These are phyloP conservation scores for Pachyrhizus erosus DNA, from an alignment of 306 rosid species.

Conservation along the genomic window DNA sequence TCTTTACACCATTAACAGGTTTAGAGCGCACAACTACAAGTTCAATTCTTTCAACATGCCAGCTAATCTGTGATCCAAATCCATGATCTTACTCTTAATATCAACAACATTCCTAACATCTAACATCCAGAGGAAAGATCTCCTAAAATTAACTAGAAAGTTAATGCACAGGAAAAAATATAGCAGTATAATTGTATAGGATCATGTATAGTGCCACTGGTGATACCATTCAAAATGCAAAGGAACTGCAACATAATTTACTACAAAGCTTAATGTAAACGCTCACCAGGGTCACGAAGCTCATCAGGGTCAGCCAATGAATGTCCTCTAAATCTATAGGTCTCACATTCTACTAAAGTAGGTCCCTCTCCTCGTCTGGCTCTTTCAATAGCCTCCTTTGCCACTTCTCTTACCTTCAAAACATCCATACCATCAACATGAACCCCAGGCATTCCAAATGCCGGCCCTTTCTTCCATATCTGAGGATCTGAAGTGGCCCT, in stretches of 20 bases:
- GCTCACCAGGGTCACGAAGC: slow-evolving; percentile 92
- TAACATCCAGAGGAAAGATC: background rate
- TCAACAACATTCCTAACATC: background rate
- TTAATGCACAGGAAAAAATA: background rate
- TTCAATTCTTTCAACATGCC: slow-evolving; percentile 22
- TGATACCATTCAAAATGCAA: slow-evolving; percentile 8
- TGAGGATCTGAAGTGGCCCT: slow-evolving; percentile 88
- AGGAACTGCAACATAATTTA: background rate
- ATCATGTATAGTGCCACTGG: background rate
- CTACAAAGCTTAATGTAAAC: slow-evolving; percentile 29
- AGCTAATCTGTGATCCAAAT: background rate
- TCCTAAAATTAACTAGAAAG: slow-evolving; percentile 4
- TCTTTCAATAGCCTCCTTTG: slow-evolving; percentile 83
- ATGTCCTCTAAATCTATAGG: slow-evolving; percentile 90
- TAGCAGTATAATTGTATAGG: background rate
- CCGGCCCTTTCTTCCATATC: slow-evolving; percentile 93
- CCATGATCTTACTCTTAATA: slow-evolving; percentile 24
- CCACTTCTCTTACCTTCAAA: slow-evolving; percentile 91
- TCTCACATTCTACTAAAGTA: slow-evolving; percentile 86
- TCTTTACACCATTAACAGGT: slow-evolving; percentile 17
- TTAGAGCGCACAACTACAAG: background rate
- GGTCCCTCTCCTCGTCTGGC: slow-evolving; percentile 97
- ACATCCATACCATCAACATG: slow-evolving; percentile 97
- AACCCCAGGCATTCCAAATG: slow-evolving; percentile 91
- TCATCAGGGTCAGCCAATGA: slow-evolving; percentile 96